phyloP scores from a whole-genome alignment of 192 early-diverging fungal genomes.

The Irineochytrium annulatum region DNA sequence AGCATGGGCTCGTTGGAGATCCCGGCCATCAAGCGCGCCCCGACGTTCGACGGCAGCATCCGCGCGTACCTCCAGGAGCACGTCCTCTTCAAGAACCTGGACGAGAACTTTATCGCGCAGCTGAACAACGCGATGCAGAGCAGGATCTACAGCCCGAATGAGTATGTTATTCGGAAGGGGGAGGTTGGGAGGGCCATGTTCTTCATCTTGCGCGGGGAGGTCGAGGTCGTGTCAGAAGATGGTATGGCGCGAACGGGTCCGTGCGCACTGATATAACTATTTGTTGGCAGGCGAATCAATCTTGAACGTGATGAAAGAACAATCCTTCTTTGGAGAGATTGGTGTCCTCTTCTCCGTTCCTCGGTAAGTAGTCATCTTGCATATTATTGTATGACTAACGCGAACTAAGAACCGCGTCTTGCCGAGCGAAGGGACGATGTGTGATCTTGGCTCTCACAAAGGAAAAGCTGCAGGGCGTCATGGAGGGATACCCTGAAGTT shows the following conservation, averaged over 20 bases:
- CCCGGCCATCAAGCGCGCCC: too few species aligned
- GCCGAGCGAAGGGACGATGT: constrained; percentile 44
- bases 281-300: constrained; percentile 37
- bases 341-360: constrained; percentile 70
- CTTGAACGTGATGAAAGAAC: constrained; percentile 54
- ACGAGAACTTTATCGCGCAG: constrained; percentile 39
- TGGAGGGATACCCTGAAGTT: constrained; percentile 40
- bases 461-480: constrained; percentile 34
- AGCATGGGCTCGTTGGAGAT: too few species aligned
- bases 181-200: constrained; percentile 59
- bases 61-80: constrained; percentile 39
- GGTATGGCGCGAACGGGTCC: constrained; percentile 23
- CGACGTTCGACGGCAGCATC: constrained; percentile 9
- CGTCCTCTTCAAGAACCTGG: constrained; percentile 42
- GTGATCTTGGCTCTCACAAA: constrained; percentile 51
- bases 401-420: constrained; percentile 45
- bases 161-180: constrained; percentile 50
- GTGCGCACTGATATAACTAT: neutral
- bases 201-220: constrained; percentile 46
- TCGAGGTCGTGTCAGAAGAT: constrained; percentile 55
- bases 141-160: constrained; percentile 40
- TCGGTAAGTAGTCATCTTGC: constrained; percentile 19
- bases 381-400: neutral
- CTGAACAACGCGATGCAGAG: constrained; percentile 44
- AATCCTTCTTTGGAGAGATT: constrained; percentile 77